Evolutionary conservation across 2,329 filamentous ascomycete genomes (phyloP).

Genomic region (Didymella glomerata): DNA sequence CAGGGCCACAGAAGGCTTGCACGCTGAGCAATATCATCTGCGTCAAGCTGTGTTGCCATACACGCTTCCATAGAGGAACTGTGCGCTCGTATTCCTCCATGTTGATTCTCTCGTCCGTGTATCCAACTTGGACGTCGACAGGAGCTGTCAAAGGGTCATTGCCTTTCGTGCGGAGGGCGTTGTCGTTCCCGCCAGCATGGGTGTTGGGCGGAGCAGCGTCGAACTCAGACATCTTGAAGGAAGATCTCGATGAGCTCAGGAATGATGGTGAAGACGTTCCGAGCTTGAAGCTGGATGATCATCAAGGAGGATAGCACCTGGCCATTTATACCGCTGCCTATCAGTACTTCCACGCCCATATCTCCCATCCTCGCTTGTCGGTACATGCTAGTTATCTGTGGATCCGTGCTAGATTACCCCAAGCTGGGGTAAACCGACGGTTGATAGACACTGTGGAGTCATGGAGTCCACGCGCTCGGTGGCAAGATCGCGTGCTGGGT

Average conservation of each 20-base stretch:
- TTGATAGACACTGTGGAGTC: conserved; percentile 29
- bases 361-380: conserved; percentile 14
- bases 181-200: conserved; percentile 42
- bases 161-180: conserved; percentile 41
- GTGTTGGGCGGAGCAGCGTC: conserved; percentile 47
- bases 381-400: conserved; percentile 32
- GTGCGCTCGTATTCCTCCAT: conserved; percentile 45
- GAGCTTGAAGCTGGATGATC: conserved; percentile 15
- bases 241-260: not conserved
- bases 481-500: conserved; percentile 9
- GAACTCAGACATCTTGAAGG: conserved; percentile 38
- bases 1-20: conserved; percentile 53
- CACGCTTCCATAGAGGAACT: conserved; percentile 55
- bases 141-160: conserved; percentile 35
- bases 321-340: conserved; percentile 29
- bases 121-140: conserved; percentile 3
- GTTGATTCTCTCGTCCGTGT: conserved; percentile 47
- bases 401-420: conserved; percentile 31
- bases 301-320: conserved; percentile 5
- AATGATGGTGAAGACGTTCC: not conserved
- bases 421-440: conserved; percentile 33
- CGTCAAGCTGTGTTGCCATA: conserved; percentile 59
- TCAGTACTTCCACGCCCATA: conserved; percentile 6
- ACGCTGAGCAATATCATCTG: conserved; percentile 60
- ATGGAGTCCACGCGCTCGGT: conserved; percentile 10